Conservation (phyloP, 169 alveolate genomes). For the Plasmodium blacklocki region DNA sequence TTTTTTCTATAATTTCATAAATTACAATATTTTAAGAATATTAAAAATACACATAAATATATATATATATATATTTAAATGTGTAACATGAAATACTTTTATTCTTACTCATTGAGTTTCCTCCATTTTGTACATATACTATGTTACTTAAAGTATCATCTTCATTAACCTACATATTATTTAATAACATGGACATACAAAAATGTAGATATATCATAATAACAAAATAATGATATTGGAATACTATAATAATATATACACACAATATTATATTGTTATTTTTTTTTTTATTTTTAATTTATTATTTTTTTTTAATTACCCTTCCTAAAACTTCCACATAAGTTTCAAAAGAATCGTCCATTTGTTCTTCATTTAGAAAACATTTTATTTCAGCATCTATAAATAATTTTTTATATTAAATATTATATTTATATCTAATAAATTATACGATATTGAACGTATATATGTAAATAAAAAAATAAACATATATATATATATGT, state of each 20-base stretch:
- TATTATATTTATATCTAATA: neutral
- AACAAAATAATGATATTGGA: too few species aligned
- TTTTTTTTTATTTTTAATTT: neutral
- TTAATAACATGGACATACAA: neutral
- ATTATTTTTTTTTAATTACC: neutral
- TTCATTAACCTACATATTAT: constrained; percentile 43
- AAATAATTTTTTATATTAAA: neutral
- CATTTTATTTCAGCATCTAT: constrained; percentile 72
- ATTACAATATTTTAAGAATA: too few species aligned
- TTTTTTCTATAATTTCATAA: neutral
- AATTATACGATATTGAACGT: neutral
- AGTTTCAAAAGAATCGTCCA: constrained; percentile 39
- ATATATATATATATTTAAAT: neutral
- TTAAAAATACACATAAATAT: neutral
- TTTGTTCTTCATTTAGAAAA: constrained; percentile 40
- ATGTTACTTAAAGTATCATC: constrained; percentile 68
- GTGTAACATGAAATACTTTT: constrained; percentile 2
- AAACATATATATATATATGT: neutral
- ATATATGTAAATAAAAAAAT: too few species aligned
- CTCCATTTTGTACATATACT: constrained; percentile 69
- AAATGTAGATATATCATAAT: neutral
- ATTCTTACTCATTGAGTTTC: constrained; percentile 43
- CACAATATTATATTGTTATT: neutral
- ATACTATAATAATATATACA: neutral
- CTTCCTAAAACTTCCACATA: constrained; percentile 76